Base-by-base conservation (phyloP, 1,139 yeast genomes). In the Protomyces arabidopsidicola region DNA sequence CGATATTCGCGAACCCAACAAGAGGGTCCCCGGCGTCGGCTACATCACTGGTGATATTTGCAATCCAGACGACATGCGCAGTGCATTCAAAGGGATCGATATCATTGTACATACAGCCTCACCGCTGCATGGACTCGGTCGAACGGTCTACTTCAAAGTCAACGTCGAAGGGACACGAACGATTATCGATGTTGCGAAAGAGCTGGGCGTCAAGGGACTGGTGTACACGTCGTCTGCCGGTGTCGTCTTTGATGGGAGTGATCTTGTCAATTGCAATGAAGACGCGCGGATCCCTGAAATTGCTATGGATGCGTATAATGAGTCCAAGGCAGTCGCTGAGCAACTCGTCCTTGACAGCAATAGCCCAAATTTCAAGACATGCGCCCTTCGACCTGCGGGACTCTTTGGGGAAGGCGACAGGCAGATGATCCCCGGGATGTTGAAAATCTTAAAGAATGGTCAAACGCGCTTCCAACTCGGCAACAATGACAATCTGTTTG, bases 321-420 rank as follows among this genome's bases (percentile, higher is more conserved):
- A 88, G 73, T 91, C 98, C 18, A 95, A 95, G 74, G 68, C 97
- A 12, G 81, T 82, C 66, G 99, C 97, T 0, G 99, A 95, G 75
- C 82, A 81, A 35, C 82, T 85, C 75, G 97, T 91, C 1, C 79
- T 91, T 72, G 77, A 81, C 45, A 88, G 95, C 20, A 79, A 69
- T 78, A 75, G 52, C 8, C 75, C 77, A 0, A 77, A 79, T n/a
- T 80, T 81, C 6, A 82, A 88, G 66, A 93, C 98, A 0, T 87
- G 89, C 51, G 91, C 97, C 4, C 77, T 95, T 64, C 84, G 99
- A 69, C 98, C 98, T 1, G 97, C 98, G 0, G 99, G 98, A 45
- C 90, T 95, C 58, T 93, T 95, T 77, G 99, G 98, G 5, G 98
- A 98, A 3, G 98, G 98, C 54, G 98, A 95, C 75, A 84, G 98